These are phyloP conservation scores for Metschnikowia chrysomelidarum DNA, from an alignment of 805 yeast species.

Conservation along the genomic window DNA sequence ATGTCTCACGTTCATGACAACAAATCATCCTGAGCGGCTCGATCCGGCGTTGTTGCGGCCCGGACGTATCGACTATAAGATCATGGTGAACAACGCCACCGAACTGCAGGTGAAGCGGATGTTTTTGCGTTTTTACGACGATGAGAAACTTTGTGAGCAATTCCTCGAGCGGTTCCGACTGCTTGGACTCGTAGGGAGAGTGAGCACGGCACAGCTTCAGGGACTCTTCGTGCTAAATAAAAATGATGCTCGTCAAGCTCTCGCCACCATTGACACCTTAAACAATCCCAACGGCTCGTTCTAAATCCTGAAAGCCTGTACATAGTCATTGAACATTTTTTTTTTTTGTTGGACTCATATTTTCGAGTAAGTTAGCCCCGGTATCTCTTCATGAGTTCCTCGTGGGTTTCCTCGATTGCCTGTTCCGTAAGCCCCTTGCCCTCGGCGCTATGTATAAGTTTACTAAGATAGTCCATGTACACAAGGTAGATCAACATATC, in stretches of 20 bases:
- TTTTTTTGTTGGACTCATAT: too few relatives aligned
- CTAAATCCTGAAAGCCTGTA: neutral
- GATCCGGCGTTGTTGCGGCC: slow-evolving; percentile 95
- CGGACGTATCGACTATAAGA: slow-evolving; percentile 88
- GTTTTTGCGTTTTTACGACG: slow-evolving; percentile 85
- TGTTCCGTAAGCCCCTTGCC: slow-evolving; percentile 40
- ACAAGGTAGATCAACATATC: slow-evolving; percentile 47
- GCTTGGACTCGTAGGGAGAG: slow-evolving; percentile 42
- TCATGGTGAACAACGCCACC: slow-evolving; percentile 82
- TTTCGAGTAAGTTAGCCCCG: slow-evolving; percentile 27
- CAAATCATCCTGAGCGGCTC: slow-evolving; percentile 91
- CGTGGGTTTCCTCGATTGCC: slow-evolving; percentile 37
- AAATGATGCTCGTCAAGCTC: slow-evolving; percentile 73
- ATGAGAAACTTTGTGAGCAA: slow-evolving; percentile 51
- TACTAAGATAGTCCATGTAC: slow-evolving; percentile 46
- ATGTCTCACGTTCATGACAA: slow-evolving; percentile 95
- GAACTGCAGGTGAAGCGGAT: slow-evolving; percentile 73
- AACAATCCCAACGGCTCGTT: slow-evolving; percentile 25
- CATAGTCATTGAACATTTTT: too few relatives aligned
- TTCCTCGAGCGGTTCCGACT: slow-evolving; percentile 47
- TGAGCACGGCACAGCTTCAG: slow-evolving; percentile 93
- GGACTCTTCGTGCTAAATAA: slow-evolving; percentile 94
- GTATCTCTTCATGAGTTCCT: slow-evolving; percentile 30
- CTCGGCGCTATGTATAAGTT: slow-evolving; percentile 33
- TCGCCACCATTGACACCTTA: slow-evolving; percentile 57